Evolutionary conservation across 768 basidiomycete species (phyloP), one percentile per base, ranked within the genome.

Genomic region (Mycena pura): DNA sequence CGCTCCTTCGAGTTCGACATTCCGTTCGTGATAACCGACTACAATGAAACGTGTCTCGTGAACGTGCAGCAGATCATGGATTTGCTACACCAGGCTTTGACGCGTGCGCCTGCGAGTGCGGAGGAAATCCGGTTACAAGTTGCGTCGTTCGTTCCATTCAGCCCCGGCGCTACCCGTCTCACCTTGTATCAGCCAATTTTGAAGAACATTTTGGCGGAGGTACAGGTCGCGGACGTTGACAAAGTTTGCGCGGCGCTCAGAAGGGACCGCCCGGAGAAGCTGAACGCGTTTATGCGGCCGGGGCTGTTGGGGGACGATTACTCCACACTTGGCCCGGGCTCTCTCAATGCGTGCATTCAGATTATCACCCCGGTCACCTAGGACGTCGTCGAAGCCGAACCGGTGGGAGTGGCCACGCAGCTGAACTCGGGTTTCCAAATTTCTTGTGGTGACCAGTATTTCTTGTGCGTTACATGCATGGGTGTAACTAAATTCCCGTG

Each of bases 21-120:
- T 47, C 71, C 71, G 36, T 70, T 73, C 39, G 72, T 67, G 2
- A 28, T 68, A 9, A 73, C 71, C 0, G 69, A n/a, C n/a, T n/a
- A n/a, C n/a, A n/a, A 19, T 15, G 27, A 47, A 40, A 22, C 25
- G 4, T 57, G 24, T 17, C 19, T 57, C 13, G 7, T 11, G 4
- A n/a, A 36, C 19, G 13, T 11, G 13, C 15, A 19, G 31, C 28
- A 13, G n/a, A n/a, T n/a, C 5, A n/a, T 49, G 57, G 36, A 46
- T 4, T 13, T 24, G 14, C 19, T 59, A 2, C 22, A 59, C 6
- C 41, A 34, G 45, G 34, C 13, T 6, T 45, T 59, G 11, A 43
- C 25, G 7, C 29, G 38, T 15, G 9, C 40, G 2, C 24, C 49
- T 11, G 46, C 44, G 43, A 19, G 9, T 27, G 0, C 15, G 14